phyloP scores from a whole-genome alignment of 2,329 filamentous ascomycete species.

The Alternaria hordeiaustralica region DNA sequence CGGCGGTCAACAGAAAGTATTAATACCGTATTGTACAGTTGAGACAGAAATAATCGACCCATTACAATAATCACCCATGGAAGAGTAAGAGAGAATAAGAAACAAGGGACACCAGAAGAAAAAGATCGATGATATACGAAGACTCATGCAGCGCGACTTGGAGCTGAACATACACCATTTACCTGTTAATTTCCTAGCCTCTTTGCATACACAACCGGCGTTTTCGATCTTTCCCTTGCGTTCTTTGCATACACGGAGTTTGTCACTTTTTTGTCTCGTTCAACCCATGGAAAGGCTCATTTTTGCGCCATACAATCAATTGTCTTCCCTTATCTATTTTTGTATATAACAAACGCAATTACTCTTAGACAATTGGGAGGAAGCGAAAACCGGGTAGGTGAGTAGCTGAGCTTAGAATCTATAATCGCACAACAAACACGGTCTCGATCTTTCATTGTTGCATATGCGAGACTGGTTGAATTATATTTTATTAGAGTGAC shows the following conservation, averaged over 20 bases:
- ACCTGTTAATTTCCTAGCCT: not conserved
- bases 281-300: not conserved
- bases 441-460: not conserved
- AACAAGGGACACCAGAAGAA: not conserved
- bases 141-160: slow-evolving; percentile 9
- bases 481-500: not conserved
- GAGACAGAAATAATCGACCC: not conserved
- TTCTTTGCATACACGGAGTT: not conserved
- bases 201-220: not conserved
- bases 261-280: not conserved
- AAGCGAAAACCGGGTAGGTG: not conserved
- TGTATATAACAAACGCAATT: not conserved
- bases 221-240: not conserved
- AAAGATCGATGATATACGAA: slow-evolving; percentile 12
- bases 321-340: not conserved
- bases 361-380: not conserved
- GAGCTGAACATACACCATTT: slow-evolving; percentile 3
- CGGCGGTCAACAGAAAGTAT: not conserved
- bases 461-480: not conserved
- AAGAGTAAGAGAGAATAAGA: not conserved
- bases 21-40: not conserved
- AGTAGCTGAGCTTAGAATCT: not conserved
- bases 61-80: not conserved
- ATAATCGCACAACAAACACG: not conserved
- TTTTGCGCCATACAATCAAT: not conserved